These are phyloP conservation scores for Cicer pinnatifidum DNA, from an alignment of 306 rosid genomes.

Conservation along the genomic window DNA sequence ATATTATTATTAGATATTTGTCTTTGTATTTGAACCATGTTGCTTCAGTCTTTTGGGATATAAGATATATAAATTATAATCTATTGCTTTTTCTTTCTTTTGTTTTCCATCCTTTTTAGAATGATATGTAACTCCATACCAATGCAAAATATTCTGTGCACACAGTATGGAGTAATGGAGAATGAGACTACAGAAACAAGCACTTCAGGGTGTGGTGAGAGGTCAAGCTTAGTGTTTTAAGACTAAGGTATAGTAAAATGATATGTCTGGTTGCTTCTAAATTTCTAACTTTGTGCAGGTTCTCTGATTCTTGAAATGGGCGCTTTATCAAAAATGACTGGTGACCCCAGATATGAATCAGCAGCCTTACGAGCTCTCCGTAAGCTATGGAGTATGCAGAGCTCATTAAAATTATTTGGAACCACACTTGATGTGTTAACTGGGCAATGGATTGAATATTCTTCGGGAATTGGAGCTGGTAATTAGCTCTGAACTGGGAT, in stretches of 20 bases:
- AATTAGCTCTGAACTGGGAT: slow-evolving; percentile 40
- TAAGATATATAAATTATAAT: slow-evolving; percentile 45
- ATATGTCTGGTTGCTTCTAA: slow-evolving; percentile 45
- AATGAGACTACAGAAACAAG: slow-evolving; percentile 97
- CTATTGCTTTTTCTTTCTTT: slow-evolving; percentile 56
- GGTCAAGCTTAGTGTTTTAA: slow-evolving; percentile 58
- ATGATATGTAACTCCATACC: slow-evolving; percentile 77
- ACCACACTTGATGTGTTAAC: slow-evolving; percentile 84
- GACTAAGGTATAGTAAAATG: slow-evolving; percentile 45
- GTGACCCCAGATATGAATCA: slow-evolving; percentile 79
- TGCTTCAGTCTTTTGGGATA: slow-evolving; percentile 47
- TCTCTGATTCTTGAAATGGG: slow-evolving; percentile 99
- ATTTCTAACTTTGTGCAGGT: slow-evolving; percentile 60
- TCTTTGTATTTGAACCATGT: slow-evolving; percentile 42
- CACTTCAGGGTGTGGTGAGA: slow-evolving; percentile 99
- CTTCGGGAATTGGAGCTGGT: slow-evolving; percentile 99
- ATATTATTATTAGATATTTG: slow-evolving; percentile 18
- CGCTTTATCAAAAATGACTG: slow-evolving; percentile 87
- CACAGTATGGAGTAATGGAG: slow-evolving; percentile 97
- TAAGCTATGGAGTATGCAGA: slow-evolving; percentile 89
- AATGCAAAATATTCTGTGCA: slow-evolving; percentile 82
- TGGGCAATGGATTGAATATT: slow-evolving; percentile 90
- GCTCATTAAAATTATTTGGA: slow-evolving; percentile 89
- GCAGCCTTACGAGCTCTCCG: slow-evolving; percentile 90
- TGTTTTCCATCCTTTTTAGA: slow-evolving; percentile 53